Evolutionary conservation across 2,329 filamentous ascomycete genomes (phyloP), one percentile per base, ranked within the genome.

Genomic region (Fonsecaea monophora): DNA sequence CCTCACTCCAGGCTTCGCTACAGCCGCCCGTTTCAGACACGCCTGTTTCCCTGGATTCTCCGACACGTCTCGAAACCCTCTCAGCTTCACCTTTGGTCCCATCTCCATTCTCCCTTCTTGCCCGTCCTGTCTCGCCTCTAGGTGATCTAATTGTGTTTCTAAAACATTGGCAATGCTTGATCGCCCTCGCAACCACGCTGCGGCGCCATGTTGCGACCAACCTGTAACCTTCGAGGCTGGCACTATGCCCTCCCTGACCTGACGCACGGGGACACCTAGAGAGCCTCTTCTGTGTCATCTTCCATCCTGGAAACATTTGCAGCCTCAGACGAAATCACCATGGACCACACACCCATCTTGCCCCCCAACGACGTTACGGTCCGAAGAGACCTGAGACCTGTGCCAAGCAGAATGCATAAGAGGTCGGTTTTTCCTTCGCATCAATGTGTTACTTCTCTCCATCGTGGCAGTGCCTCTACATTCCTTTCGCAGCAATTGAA

Each of bases 131-230:
- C 67, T 66, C 38, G 56, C 56, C 53, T 65, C 62, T 61, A 42
- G 61, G 58, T 57, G 48, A 50, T 48, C 58, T 64, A 65, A 21
- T 45, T 50, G n/a, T 35, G 8, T 30, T 59, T 50, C 40, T 53
- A 32, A 68, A 70, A 70, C 70, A 70, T 71, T 69, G 70, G 66
- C 68, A 68, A 67, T 67, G 68, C 70, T 71, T 70, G 62, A 65
- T 63, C 60, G 45, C 56, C 55, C 45, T 59, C 50, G 18, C 42
- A 40, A 18, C 21, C 37, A 18, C 55, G 25, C 32, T 50, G 38
- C 63, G 53, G 56, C 61, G 50, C 21, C 63, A 61, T 54, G 34
- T 60, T 65, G 63, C 56, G 63, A 68, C 66, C 68, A 65, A 70
- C 68, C 68, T 70, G 68, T 70, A 68, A 68, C 68, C 68, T 53